Evolutionary conservation across 192 early-diverging fungal species (phyloP), one percentile per base, ranked within the genome.

Genomic region (Coemansia sp.): DNA sequence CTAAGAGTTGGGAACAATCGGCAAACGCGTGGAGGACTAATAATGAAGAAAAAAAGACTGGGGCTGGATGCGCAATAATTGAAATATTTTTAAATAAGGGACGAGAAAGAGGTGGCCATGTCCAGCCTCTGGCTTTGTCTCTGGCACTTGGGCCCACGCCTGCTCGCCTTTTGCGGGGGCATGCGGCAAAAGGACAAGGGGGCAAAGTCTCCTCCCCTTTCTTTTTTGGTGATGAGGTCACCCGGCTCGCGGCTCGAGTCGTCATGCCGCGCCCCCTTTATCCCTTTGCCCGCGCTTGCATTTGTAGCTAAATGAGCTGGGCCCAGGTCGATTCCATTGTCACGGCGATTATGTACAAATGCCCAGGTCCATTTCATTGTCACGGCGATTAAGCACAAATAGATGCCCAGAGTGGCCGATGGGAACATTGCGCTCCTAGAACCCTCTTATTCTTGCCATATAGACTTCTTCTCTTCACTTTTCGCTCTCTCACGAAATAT

Each of bases 1-100:
- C 9, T 19, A 24, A 9, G 24, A 8, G 45, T 22, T 47, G 20
- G 45, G 22, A 20, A 49, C n/a, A 49, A 49, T 49, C n/a, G n/a
- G n/a, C n/a, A n/a, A n/a, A n/a, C n/a, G n/a, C n/a, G n/a, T n/a
- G n/a, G n/a, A n/a, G n/a, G n/a, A 38, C n/a, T 51, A 47, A 51
- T 19, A 7, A 38, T 11, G 24, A 35, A 51, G 17, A 46, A 19
- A 20, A 14, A 24, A 40, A 60, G 41, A 15, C 40, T 37, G 22
- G 40, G 42, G 42, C 42, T 45, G 20, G 42, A 49, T 49, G 47
- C 47, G 47, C 22, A 49, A 49, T 49, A 49, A 49, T 49, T 20
- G 47, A 49, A 27, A 49, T 49, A 25, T 49, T 49, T 24, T 8
- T 12, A 24, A 22, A 49, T n/a, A 47, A 29, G 45, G 29, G 32